phyloP scores from a whole-genome alignment of 495 filamentous ascomycete species.

The Articulospora tetracladia region DNA sequence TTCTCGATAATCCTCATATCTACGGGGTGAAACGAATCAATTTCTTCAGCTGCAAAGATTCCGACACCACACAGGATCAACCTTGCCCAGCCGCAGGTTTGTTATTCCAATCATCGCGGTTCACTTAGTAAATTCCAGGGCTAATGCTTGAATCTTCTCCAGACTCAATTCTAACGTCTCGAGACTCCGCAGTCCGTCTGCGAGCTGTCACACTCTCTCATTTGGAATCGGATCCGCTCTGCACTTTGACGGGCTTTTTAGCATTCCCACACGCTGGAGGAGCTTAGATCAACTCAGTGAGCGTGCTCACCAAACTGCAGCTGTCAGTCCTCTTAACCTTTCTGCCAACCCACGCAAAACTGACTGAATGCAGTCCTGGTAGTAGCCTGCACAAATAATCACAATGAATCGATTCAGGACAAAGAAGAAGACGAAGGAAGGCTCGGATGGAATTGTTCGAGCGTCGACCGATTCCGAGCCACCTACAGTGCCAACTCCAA shows the following conservation, averaged over 20 bases:
- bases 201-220: slow-evolving; percentile 6
- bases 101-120: neutral
- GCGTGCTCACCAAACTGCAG: slow-evolving; percentile 21
- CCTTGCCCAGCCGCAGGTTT: slow-evolving; percentile 8
- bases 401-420: slow-evolving; percentile 74
- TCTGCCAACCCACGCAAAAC: neutral
- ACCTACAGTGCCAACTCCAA: slow-evolving; percentile 28
- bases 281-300: slow-evolving; percentile 15
- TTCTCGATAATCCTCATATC: neutral
- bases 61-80: neutral
- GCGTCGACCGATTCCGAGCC: slow-evolving; percentile 50
- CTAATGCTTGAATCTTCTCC: slow-evolving; percentile 18
- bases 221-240: slow-evolving; percentile 4
- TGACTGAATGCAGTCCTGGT: neutral
- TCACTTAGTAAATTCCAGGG: slow-evolving; percentile 11
- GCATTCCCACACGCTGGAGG: slow-evolving; percentile 10
- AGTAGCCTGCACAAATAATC: neutral
- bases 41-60: neutral
- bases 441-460: slow-evolving; percentile 37
- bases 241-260: neutral
- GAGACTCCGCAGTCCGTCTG: neutral
- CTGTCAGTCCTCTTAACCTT: neutral
- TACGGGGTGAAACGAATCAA: slow-evolving; percentile 6
- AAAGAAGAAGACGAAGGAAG: slow-evolving; percentile 65
- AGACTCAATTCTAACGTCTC: slow-evolving; percentile 8